phyloP scores from a whole-genome alignment of 768 basidiomycete genomes.

The Termitomyces sp. region DNA sequence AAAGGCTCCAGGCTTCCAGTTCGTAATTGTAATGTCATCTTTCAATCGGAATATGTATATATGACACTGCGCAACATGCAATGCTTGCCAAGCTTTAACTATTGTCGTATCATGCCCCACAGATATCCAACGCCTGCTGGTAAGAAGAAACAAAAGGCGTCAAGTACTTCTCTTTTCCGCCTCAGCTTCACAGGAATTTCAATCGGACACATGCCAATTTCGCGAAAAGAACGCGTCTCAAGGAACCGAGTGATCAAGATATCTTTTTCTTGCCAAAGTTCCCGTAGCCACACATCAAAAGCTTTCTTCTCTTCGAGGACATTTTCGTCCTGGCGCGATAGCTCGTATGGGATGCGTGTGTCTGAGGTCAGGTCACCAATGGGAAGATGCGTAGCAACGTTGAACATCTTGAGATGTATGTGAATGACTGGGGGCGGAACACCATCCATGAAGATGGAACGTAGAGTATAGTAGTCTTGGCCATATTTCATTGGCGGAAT shows the following conservation, averaged over 20 bases:
- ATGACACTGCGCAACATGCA: not conserved
- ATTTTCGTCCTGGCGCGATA: slow-evolving; percentile 34
- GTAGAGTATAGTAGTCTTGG: slow-evolving; percentile 84
- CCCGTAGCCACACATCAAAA: slow-evolving; percentile 83
- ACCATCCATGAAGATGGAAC: slow-evolving; percentile 80
- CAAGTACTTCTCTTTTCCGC: slow-evolving; percentile 46
- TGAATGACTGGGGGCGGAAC: slow-evolving; percentile 82
- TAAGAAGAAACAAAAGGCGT: slow-evolving; percentile 68
- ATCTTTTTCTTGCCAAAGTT: slow-evolving; percentile 86
- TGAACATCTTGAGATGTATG: slow-evolving; percentile 79
- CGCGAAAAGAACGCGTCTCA: slow-evolving; percentile 41
- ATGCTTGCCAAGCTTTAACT: not conserved
- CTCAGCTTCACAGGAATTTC: slow-evolving; percentile 60
- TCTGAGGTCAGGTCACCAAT: slow-evolving; percentile 52
- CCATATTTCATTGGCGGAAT: slow-evolving; percentile 79
- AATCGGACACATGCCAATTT: slow-evolving; percentile 21
- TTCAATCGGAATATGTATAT: not conserved
- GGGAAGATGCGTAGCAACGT: slow-evolving; percentile 62
- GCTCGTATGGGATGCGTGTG: slow-evolving; percentile 18
- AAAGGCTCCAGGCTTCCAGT: slow-evolving; percentile 22
- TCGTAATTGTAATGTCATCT: not conserved
- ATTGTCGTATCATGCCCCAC: slow-evolving; percentile 36
- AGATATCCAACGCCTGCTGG: slow-evolving; percentile 48
- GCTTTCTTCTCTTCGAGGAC: slow-evolving; percentile 52
- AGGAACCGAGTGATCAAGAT: slow-evolving; percentile 63